Evolutionary conservation across 371 early-diverging fungal genomes (phyloP).

Genomic region (Syncephalastrum sp.): DNA sequence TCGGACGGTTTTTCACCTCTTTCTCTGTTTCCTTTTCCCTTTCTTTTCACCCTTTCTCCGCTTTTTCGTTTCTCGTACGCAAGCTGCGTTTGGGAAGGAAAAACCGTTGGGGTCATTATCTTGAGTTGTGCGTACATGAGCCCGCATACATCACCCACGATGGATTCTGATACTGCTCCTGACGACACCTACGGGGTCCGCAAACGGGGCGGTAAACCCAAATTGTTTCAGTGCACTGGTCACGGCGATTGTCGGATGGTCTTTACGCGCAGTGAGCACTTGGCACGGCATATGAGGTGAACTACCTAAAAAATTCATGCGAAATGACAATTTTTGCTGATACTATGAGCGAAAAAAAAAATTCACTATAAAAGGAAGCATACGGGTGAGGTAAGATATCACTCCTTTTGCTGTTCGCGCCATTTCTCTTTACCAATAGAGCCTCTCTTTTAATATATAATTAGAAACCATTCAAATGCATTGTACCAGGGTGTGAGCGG

Average conservation of each 20-base stretch:
- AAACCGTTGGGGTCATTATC: too few species aligned
- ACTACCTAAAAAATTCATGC: not conserved
- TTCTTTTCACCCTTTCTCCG: too few species aligned
- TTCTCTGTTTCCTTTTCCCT: too few species aligned
- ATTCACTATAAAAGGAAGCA: constrained; percentile 28
- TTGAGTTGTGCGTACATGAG: too few species aligned
- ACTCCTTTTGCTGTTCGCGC: not conserved
- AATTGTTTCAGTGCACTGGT: constrained; percentile 51
- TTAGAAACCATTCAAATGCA: constrained; percentile 58
- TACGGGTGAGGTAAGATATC: constrained; percentile 26
- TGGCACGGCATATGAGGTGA: constrained; percentile 52
- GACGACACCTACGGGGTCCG: too few species aligned
- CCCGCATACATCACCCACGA: too few species aligned
- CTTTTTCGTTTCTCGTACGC: too few species aligned
- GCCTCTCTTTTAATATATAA: not conserved
- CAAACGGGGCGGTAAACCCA: constrained; percentile 28
- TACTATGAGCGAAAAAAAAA: not conserved
- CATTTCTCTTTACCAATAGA: not conserved
- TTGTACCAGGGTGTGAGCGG: constrained; percentile 57
- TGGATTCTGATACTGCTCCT: too few species aligned
- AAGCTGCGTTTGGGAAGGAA: too few species aligned
- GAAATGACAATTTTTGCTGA: too few species aligned
- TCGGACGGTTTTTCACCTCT: too few species aligned
- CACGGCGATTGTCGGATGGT: constrained; percentile 55
- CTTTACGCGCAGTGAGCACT: constrained; percentile 53